phyloP scores from a whole-genome alignment of 1,284 basidiomycete species.

The Cystobasidium slooffiae region DNA sequence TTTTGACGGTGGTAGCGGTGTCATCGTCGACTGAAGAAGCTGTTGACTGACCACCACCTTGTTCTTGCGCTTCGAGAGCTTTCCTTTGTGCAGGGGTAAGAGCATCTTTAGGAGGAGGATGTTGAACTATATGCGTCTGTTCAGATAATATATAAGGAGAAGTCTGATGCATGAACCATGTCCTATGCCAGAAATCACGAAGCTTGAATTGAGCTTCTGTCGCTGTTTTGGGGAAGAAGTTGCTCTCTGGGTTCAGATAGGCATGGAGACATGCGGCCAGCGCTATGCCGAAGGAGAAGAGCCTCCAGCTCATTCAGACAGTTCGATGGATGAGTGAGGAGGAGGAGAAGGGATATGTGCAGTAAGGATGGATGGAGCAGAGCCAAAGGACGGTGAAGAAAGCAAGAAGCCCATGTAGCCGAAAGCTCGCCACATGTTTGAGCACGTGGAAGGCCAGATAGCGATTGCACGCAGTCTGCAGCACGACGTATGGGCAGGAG shows the following conservation, averaged over 20 bases:
- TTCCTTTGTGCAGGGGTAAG: constrained; percentile 30
- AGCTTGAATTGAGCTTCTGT: constrained; percentile 37
- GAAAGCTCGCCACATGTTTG: background rate
- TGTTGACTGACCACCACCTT: background rate
- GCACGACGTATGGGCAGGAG: too few species aligned
- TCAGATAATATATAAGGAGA: constrained; percentile 31
- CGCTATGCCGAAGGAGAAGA: constrained; percentile 39
- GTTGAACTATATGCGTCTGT: constrained; percentile 40
- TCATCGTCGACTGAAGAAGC: background rate
- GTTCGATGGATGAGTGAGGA: background rate
- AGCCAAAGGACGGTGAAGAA: background rate
- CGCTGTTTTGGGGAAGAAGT: constrained; percentile 30
- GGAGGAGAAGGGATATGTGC: background rate
- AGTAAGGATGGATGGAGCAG: background rate
- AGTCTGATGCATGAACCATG: constrained; percentile 34
- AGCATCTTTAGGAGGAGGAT: constrained; percentile 42
- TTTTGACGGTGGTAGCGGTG: constrained; percentile 5
- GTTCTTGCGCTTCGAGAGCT: background rate
- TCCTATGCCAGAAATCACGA: constrained; percentile 42
- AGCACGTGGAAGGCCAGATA: background rate
- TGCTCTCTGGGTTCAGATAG: constrained; percentile 32
- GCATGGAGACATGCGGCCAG: constrained; percentile 31
- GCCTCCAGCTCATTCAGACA: constrained; percentile 18
- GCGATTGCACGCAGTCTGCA: too few species aligned
- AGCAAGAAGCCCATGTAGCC: background rate